Evolutionary conservation across 495 filamentous ascomycete species (phyloP), one percentile per base, ranked within the genome.

Genomic region (Neurospora discreta): DNA sequence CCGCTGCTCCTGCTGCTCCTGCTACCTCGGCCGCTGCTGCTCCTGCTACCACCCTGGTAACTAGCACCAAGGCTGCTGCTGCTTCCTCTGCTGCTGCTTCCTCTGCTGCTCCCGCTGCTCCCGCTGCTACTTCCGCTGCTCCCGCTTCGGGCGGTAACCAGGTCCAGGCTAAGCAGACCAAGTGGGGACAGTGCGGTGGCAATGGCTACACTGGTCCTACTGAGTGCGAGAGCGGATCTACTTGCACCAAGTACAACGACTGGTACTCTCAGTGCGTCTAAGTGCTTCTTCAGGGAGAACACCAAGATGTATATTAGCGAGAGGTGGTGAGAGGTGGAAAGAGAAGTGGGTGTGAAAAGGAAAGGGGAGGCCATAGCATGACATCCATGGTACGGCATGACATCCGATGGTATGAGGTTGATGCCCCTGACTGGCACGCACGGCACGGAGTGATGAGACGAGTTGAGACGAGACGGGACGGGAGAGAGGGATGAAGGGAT

Each of bases 121-220:
- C 33, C 4, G 33, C 33, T 36, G 33, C 33, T 3, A 5, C 33
- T 36, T 5, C 33, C 33, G 33, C 33, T 36, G 6, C 33, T 0
- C 6, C 33, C 4, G 33, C 33, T 36, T 3, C 33, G 2, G 33
- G 33, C 33, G 3, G 33, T 36, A 5, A 5, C 33, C 33, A 36
- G 33, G 33, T 36, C 33, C 33, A 36, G 33, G 33, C 33, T 36
- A 36, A 36, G 33, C 33, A 36, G 42, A 43, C 42, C 8, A 82
- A 83, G 69, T 89, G 80, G 33, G 86, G 84, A 2, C 86, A 86
- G 76, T 88, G 87, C 74, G 87, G 86, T 68, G 87, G 86, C 4
- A 79, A 38, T 20, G 83, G 82, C 60, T 87, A 77, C 75, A 81
- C 81, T 38, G 87, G 86, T 11, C 77, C 84, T 30, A 85, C 81